phyloP scores from a whole-genome alignment of 2,329 filamentous ascomycete species.

The Xylariaceae sp. region DNA sequence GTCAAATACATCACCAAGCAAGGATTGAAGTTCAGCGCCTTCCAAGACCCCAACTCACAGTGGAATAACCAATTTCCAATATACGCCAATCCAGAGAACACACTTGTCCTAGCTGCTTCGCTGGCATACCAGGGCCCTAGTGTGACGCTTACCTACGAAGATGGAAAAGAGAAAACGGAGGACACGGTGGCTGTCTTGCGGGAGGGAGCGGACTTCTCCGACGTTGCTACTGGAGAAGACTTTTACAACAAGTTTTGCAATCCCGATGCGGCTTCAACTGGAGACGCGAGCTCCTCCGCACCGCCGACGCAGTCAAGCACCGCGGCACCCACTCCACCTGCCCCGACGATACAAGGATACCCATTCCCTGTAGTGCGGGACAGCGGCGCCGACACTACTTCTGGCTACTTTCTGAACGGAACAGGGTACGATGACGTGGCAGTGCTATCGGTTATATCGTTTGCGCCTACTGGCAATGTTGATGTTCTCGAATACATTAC shows the following conservation, averaged over 20 bases:
- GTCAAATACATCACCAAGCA: slow-evolving; percentile 51
- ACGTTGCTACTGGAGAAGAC: slow-evolving; percentile 39
- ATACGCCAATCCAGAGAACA: slow-evolving; percentile 29
- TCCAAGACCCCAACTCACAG: slow-evolving; percentile 61
- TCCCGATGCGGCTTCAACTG: slow-evolving; percentile 19
- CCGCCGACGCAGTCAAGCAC: slow-evolving; percentile 3
- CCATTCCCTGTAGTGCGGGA: slow-evolving; percentile 36
- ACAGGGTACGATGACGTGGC: slow-evolving; percentile 37
- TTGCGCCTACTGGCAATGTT: slow-evolving; percentile 25
- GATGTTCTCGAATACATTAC: slow-evolving; percentile 40
- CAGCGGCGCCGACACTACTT: slow-evolving; percentile 34
- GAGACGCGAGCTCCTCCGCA: background rate
- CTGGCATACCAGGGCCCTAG: slow-evolving; percentile 34
- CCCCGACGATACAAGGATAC: slow-evolving; percentile 30
- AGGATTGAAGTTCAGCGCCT: slow-evolving; percentile 46
- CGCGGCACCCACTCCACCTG: slow-evolving; percentile 3
- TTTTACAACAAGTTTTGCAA: slow-evolving; percentile 42
- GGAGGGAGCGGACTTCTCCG: slow-evolving; percentile 32
- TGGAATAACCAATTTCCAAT: slow-evolving; percentile 43
- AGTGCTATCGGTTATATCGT: slow-evolving; percentile 36
- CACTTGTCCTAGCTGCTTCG: slow-evolving; percentile 29
- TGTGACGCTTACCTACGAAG: slow-evolving; percentile 39
- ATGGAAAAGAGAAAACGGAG: slow-evolving; percentile 34
- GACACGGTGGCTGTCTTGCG: slow-evolving; percentile 26
- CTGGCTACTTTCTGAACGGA: slow-evolving; percentile 40